Base-by-base conservation (phyloP, 2,329 filamentous ascomycete species). In the Arthroderma sp. region DNA sequence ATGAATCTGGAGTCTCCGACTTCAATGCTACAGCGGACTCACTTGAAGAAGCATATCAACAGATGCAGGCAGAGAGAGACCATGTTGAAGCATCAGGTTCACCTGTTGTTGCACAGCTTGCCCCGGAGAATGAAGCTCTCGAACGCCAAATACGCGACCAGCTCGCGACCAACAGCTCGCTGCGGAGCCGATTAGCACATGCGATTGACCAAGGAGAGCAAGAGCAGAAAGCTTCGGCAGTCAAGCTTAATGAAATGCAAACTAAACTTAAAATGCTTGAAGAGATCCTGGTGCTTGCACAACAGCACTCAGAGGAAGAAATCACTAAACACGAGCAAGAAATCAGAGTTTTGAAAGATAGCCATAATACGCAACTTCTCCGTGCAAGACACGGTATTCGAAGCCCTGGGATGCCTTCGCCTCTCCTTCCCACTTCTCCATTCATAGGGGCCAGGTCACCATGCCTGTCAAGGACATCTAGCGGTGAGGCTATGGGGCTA, bases 271-370 rank as follows among this genome's bases (percentile, higher is more conserved):
- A 83, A 55, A 66, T 70, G 10, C 77, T 95, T 42, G 91, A 96
- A 60, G 88, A 96, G 49, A 78, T 82, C 54, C 76, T 98, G 22
- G 73, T 93, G 44, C 67, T 77, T 15, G 86, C 89, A 1, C 89
- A 96, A 62, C 81, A 85, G 46, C 77, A 83, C 15, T 89, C 86
- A 0, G 91, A 98, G 60, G 87, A 89, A 22, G 50, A 50, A 43
- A 78, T 96, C 46, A 69, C 77, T 37, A 80, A 79, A 40, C 87
- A 95, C 57, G 91, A 96, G 61, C 85, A 91, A 33, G 87, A 95
- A 63, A 75, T 94, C 33, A 69, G 76, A 11, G 70, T 74, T 22
- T 68, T 96, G 44, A 81, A 82, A 52, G 85, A 93, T 45, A 83
- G 78, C 47, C 80, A 91, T 57, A 85, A 77, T 57, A 71, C 72